Evolutionary conservation across 768 basidiomycete species (phyloP).

Genomic region (Suillus sp.): DNA sequence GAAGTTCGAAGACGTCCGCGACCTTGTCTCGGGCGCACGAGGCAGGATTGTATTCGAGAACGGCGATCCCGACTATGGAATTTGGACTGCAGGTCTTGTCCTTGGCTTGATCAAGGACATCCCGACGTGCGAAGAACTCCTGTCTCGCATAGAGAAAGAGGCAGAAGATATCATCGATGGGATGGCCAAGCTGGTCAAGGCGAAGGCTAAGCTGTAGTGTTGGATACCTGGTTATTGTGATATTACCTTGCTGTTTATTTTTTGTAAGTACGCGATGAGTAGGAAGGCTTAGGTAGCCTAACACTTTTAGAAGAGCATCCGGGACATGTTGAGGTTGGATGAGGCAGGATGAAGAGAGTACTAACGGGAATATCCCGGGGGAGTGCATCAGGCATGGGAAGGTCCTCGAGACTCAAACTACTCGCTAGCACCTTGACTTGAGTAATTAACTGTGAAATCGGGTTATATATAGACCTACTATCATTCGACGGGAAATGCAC

Average conservation of each 20-base stretch:
- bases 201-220: slow-evolving; percentile 25
- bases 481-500: no score
- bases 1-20: slow-evolving; percentile 82
- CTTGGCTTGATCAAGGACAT: slow-evolving; percentile 81
- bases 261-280: background rate
- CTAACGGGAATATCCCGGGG: no score
- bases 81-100: slow-evolving; percentile 74
- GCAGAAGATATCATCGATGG: slow-evolving; percentile 65
- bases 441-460: no score
- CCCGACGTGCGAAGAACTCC: slow-evolving; percentile 75
- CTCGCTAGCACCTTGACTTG: no score
- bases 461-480: no score
- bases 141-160: slow-evolving; percentile 71
- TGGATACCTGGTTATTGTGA: background rate
- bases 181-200: slow-evolving; percentile 34
- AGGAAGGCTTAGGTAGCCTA: no score
- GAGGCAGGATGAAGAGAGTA: no score
- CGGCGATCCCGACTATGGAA: slow-evolving; percentile 85
- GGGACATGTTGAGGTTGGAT: no score
- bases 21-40: slow-evolving; percentile 73
- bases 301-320: no score
- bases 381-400: no score
- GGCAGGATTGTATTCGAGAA: slow-evolving; percentile 76
- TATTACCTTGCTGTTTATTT: background rate
- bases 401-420: no score